A percentile compares a stretch with the other conserved stretches of the same genome.
Evolutionary conservation across 768 basidiomycete species (phyloP).

Genomic region (Pholiota conissans): DNA sequence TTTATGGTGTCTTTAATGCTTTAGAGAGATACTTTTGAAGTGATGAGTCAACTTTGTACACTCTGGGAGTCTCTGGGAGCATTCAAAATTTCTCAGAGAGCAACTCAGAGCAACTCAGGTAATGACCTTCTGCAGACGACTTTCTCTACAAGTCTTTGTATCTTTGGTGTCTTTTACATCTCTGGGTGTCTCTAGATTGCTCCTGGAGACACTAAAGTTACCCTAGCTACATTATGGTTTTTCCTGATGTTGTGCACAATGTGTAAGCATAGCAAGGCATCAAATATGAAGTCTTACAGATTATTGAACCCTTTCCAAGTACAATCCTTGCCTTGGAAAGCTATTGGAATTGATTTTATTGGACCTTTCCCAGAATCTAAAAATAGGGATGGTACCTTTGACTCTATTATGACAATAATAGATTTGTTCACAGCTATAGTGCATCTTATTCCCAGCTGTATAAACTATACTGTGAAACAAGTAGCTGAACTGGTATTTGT

Average conservation of each 20-base stretch:
- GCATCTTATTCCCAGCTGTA: constrained; percentile 3
- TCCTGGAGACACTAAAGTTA: too few relatives aligned
- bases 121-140: too few relatives aligned
- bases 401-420: constrained; percentile 1
- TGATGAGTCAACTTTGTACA: too few relatives aligned
- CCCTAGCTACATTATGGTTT: too few relatives aligned
- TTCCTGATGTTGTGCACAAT: constrained; percentile 16
- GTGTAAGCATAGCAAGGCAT: constrained; percentile 14
- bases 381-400: constrained; percentile 2
- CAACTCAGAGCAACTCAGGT: too few relatives aligned
- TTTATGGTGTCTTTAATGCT: too few relatives aligned
- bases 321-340: background rate
- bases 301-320: background rate
- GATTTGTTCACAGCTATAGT: constrained; percentile 1
- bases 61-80: too few relatives aligned
- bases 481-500: constrained; percentile 6
- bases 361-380: constrained; percentile 5
- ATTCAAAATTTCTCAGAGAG: too few relatives aligned
- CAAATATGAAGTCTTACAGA: background rate
- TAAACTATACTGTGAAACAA: background rate
- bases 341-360: background rate
- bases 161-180: too few relatives aligned
- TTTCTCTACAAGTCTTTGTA: too few relatives aligned
- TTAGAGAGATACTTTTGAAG: too few relatives aligned
- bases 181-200: too few relatives aligned